phyloP scores from a whole-genome alignment of 1,284 basidiomycete species.

The Ceratobasidium sp. region DNA sequence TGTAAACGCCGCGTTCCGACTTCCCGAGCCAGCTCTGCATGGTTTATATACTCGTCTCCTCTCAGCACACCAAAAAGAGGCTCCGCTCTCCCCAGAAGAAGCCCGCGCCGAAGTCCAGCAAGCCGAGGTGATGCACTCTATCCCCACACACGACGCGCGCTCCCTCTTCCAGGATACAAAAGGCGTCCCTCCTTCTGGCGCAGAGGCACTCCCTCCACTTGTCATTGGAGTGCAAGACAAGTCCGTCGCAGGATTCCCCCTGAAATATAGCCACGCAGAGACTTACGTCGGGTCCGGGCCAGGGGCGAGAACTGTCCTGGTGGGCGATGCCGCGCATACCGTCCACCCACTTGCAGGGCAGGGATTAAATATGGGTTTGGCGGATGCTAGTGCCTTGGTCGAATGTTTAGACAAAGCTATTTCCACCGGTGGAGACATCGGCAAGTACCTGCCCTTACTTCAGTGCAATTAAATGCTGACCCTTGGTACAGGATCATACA shows the following conservation, averaged over 20 bases:
- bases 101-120: constrained; percentile 54
- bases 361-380: constrained; percentile 92
- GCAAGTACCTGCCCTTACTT: constrained; percentile 54
- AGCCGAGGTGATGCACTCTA: constrained; percentile 64
- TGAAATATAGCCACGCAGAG: constrained; percentile 89
- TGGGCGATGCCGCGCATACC: constrained; percentile 97
- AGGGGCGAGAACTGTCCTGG: constrained; percentile 80
- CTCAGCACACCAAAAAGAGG: constrained; percentile 61
- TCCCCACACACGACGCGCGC: constrained; percentile 70
- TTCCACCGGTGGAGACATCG: constrained; percentile 78
- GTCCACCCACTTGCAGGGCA: constrained; percentile 98
- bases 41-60: constrained; percentile 74
- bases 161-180: constrained; percentile 53
- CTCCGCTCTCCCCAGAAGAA: constrained; percentile 48
- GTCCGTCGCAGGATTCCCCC: constrained; percentile 91
- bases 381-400: constrained; percentile 79
- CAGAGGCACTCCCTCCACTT: constrained; percentile 76
- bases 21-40: constrained; percentile 80
- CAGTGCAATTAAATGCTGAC: not conserved
- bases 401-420: constrained; percentile 69
- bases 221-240: constrained; percentile 76
- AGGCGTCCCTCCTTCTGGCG: constrained; percentile 71
- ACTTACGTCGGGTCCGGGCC: constrained; percentile 80
- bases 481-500: constrained; percentile 70
- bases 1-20: constrained; percentile 92